Base-by-base conservation (phyloP, 306 rosid genomes). In the Neltuma alba region DNA sequence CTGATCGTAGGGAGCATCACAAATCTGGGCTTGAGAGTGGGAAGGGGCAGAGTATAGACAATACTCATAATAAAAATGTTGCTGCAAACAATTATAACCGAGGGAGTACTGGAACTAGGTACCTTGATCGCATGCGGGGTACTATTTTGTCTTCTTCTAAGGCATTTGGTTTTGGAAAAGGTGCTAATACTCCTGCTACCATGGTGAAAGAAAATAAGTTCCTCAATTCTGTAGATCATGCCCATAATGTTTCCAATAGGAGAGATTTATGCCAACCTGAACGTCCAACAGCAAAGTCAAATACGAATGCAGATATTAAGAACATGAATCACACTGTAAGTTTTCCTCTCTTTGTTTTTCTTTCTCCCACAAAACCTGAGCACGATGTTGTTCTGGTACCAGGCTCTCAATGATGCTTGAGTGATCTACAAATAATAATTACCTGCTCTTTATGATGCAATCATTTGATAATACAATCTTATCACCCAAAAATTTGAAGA, bases 121-220 rank as follows among this genome's bases (percentile, higher is more conserved):
- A 91, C 82, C 79, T 96, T 76, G 99, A 96, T 76, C 91, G 93
- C 23, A 92, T 96, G 98, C 87, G 93, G 72, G 99, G 99, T 64
- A 93, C 97, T 9, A 60, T 96, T n/a, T 83, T 91, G 84, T 91
- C 94, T 21, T 90, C 98, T 85, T 96, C 99, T 5, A 96, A 90
- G 83, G 97, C 99, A 57, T 91, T 96, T 83, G 87, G 93, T 63
- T 96, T 96, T 91, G 98, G 91, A 79, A 93, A 89, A 83, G 92
- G 89, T 74, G 77, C 84, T 78, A 88, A 62, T 84, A 42, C 20
- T 74, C 80, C 93, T 48, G 71, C 93, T 74, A 71, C 83, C 74
- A 62, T 71, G 82, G 83, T 76, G 64, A 96, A 96, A 86, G 98
- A 96, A 74, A 76, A 81, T 76, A 90, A 88, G 84, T 74, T 88